Percentiles rank a stretch among this genome's conserved stretches.
These are phyloP conservation scores for Solanum aculeatissimum DNA, from an alignment of 305 asterid genomes.

Conservation along the genomic window DNA sequence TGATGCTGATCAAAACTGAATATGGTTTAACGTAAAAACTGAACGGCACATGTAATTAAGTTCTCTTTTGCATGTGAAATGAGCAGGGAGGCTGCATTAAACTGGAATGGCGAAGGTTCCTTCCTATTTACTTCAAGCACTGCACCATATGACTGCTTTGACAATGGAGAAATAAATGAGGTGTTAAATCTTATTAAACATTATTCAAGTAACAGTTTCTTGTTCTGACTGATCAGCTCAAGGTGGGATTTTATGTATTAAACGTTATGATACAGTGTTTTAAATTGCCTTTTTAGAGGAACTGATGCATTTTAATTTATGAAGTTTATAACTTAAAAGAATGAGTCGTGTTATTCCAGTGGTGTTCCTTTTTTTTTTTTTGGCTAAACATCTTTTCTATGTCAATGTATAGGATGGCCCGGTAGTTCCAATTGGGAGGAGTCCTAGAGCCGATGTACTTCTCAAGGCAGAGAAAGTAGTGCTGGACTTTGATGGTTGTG, in stretches of 20 bases:
- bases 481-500: slow-evolving; percentile 76
- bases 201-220: neutral
- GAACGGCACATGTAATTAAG: neutral
- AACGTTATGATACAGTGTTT: neutral
- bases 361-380: neutral
- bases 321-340: neutral
- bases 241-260: neutral
- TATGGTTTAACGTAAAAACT: neutral
- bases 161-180: slow-evolving; percentile 89
- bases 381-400: neutral
- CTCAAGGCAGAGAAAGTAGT: slow-evolving; percentile 75
- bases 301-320: neutral
- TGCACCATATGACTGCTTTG: slow-evolving; percentile 76
- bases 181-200: slow-evolving; percentile 27
- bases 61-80: neutral
- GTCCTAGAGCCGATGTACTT: slow-evolving; percentile 83
- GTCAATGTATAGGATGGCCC: slow-evolving; percentile 56
- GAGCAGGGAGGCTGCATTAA: slow-evolving; percentile 72
- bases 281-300: neutral
- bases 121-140: slow-evolving; percentile 95
- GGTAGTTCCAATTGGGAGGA: slow-evolving; percentile 71
- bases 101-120: slow-evolving; percentile 91
- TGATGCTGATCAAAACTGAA: neutral
- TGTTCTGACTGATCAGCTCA: neutral
- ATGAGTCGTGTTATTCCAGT: neutral